Conservation (phyloP, 768 basidiomycete genomes). For the Lactarius deliciosus region DNA sequence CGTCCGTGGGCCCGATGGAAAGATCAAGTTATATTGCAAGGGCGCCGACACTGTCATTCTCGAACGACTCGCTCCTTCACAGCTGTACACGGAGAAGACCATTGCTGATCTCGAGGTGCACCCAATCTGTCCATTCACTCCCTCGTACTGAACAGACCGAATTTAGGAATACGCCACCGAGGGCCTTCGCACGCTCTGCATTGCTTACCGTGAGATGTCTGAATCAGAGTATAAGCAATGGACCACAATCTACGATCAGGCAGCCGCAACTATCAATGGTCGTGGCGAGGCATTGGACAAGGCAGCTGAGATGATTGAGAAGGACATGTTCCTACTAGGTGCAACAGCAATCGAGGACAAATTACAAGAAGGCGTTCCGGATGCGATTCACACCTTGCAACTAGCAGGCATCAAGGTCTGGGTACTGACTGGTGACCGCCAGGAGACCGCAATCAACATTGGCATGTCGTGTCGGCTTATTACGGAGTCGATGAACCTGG, state of each 20-base stretch:
- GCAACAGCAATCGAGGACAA: constrained; percentile 99
- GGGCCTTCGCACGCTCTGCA: constrained; percentile 93
- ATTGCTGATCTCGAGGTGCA: constrained; percentile 84
- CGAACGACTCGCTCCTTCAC: constrained; percentile 84
- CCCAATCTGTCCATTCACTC: constrained; percentile 4
- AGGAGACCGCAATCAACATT: constrained; percentile 99
- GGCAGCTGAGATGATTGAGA: constrained; percentile 95
- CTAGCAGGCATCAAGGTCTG: constrained; percentile 99
- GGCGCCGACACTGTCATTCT: constrained; percentile 98
- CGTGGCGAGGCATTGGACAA: constrained; percentile 92
- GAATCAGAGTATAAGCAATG: constrained; percentile 90
- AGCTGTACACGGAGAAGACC: constrained; percentile 83
- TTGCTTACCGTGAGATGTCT: constrained; percentile 90
- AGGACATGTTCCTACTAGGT: constrained; percentile 87
- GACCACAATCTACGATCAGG: constrained; percentile 84
- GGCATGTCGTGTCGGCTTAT: constrained; percentile 97
- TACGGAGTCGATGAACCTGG: constrained; percentile 98
- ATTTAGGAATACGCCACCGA: constrained; percentile 92
- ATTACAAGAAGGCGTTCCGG: constrained; percentile 96
- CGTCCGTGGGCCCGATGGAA: constrained; percentile 81
- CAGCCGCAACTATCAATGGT: constrained; percentile 92
- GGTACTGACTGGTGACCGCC: constrained; percentile 97
- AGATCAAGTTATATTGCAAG: constrained; percentile 94
- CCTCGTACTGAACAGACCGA: constrained; percentile 16
- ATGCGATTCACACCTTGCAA: constrained; percentile 95